Base-by-base conservation (phyloP, 2,329 filamentous ascomycete genomes). In the Nigrospora osmanthi region DNA sequence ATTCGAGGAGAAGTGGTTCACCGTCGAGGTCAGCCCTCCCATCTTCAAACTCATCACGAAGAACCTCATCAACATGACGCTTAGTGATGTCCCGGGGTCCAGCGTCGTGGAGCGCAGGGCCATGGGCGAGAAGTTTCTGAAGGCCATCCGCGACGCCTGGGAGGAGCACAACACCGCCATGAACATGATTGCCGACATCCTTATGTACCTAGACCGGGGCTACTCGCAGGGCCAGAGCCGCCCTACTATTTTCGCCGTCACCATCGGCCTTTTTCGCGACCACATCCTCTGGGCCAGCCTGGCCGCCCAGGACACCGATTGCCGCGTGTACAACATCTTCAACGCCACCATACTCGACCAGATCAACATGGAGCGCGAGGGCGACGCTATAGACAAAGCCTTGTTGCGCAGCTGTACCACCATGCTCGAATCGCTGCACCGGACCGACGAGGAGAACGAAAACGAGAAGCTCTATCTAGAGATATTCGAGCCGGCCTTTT, bases 191-290 rank as follows among this genome's bases (percentile, higher is more conserved):
- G 89, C 90, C 4, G 93, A 97, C 63, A 89, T 97, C 31, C 74
- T 97, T 42, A 96, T 97, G 89, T 96, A 96, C 60, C 88, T 98
- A 73, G 91, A 98, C 60, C 85, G 89, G 41, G 83, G 90, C 28
- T 89, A 87, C 57, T 85, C 81, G 41, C 73, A 81, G 33, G 89
- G 94, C 50, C 57, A 67, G 6, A 78, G 82, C 48, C 76, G 80
- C 6, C 83, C 88, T 0, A 85, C 86, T 0, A 93, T 96, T 44
- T 96, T 90, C 60, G 79, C 84, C 13, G 80, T 85, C 11, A 83
- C 88, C 3, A 95, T 98, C 72, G 84, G 84, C 3, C 72, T 96
- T 2, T 98, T 95, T 63, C 82, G 91, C 34, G 88, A 96, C 54
- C 75, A 89, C 54, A 86, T 98, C 38, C 72, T 98, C 10, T 79